Conservation (phyloP, 2,329 filamentous ascomycete species). For the Macrophomina pseudophaseolina region DNA sequence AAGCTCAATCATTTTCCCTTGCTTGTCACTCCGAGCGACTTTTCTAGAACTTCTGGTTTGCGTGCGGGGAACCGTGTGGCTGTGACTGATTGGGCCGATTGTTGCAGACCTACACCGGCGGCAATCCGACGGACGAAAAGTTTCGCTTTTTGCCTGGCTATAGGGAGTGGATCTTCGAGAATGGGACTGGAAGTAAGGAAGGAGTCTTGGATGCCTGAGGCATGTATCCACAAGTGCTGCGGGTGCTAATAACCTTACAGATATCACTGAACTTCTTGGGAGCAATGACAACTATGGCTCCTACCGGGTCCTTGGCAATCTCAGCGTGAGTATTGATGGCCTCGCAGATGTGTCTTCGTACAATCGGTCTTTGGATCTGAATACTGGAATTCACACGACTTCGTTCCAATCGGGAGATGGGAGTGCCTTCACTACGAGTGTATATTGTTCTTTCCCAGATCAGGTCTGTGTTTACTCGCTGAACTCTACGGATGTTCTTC, state of each 20-base stretch:
- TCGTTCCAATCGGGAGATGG: constrained; percentile 36
- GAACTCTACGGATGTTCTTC: constrained; percentile 42
- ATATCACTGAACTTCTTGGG: constrained; percentile 48
- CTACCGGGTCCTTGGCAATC: constrained; percentile 55
- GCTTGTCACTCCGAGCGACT: not conserved
- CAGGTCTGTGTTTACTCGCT: constrained; percentile 49
- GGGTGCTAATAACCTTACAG: constrained; percentile 37
- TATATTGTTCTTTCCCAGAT: constrained; percentile 54
- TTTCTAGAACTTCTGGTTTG: not conserved
- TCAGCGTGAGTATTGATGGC: constrained; percentile 48
- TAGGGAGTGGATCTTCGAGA: constrained; percentile 54
- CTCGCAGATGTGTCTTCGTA: constrained; percentile 42
- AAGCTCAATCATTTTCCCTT: not conserved
- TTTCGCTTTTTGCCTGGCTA: constrained; percentile 48
- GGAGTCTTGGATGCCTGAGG: not conserved
- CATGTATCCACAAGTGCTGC: not conserved
- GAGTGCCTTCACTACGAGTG: constrained; percentile 38
- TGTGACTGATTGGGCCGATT: not conserved
- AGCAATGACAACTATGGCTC: constrained; percentile 49
- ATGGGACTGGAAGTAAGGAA: constrained; percentile 39
- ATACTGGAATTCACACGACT: constrained; percentile 48
- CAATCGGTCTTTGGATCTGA: constrained; percentile 50
- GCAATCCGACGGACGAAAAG: constrained; percentile 49
- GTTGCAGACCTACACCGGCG: constrained; percentile 52
- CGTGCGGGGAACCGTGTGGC: not conserved